phyloP scores from a whole-genome alignment of 2,329 filamentous ascomycete genomes.

The Elsinoe ampelina region DNA sequence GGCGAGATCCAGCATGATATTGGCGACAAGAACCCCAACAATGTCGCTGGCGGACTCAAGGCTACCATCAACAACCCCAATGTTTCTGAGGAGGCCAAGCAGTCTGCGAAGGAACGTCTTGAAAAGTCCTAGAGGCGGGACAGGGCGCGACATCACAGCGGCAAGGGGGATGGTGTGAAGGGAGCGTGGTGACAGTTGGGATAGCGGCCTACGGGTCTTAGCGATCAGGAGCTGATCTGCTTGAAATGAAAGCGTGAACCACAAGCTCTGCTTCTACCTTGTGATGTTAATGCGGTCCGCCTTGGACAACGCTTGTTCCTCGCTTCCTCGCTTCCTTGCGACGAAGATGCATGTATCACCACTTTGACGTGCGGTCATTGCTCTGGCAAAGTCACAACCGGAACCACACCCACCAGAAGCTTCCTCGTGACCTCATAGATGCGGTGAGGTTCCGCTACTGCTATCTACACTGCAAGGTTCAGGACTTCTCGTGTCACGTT shows the following conservation, averaged over 20 bases:
- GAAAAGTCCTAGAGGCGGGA: slow-evolving; percentile 20
- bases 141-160: too few relatives aligned
- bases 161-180: neutral
- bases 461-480: neutral
- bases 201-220: neutral
- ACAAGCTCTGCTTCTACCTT: neutral
- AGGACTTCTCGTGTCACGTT: too few relatives aligned
- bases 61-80: slow-evolving; percentile 48
- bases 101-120: slow-evolving; percentile 45
- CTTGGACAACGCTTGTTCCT: too few relatives aligned
- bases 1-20: neutral
- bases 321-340: too few relatives aligned
- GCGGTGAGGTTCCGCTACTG: neutral
- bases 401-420: too few relatives aligned
- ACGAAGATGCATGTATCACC: too few relatives aligned
- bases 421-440: neutral
- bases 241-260: slow-evolving; percentile 4
- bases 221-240: neutral
- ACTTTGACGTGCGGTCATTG: too few relatives aligned
- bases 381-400: too few relatives aligned
- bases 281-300: neutral
- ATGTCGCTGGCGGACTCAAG: slow-evolving; percentile 33
- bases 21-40: slow-evolving; percentile 48
- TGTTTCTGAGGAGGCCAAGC: slow-evolving; percentile 47
- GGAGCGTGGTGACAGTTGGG: neutral